A percentile compares a stretch with the other conserved stretches of the same genome.
phyloP scores from a whole-genome alignment of 179 eudicot genomes.

The Actinidia polygama region DNA sequence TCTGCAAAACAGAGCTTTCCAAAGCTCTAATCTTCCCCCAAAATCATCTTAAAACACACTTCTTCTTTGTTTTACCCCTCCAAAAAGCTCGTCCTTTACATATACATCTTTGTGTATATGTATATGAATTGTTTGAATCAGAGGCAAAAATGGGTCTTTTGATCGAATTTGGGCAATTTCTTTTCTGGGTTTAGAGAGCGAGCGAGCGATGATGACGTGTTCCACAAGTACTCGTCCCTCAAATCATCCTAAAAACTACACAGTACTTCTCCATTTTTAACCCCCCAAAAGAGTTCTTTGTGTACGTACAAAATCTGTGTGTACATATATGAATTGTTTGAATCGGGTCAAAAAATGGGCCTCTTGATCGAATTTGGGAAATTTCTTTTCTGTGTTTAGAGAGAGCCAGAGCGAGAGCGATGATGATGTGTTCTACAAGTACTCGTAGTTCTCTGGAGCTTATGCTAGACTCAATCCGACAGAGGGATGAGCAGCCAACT shows the following conservation, averaged over 20 bases:
- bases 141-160: neutral
- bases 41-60: neutral
- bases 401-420: neutral
- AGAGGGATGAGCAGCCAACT: slow-evolving; percentile 32
- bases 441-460: slow-evolving; percentile 54
- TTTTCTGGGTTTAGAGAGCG: slow-evolving; percentile 1
- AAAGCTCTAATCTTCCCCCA: slow-evolving; percentile 1
- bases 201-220: slow-evolving; percentile 12
- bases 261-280: neutral
- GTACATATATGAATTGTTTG: neutral
- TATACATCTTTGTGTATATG: neutral
- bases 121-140: neutral
- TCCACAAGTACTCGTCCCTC: slow-evolving; percentile 1
- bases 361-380: neutral
- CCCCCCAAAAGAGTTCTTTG: neutral
- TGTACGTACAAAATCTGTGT: neutral
- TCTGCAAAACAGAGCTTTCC: slow-evolving; percentile 9
- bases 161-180: neutral
- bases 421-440: slow-evolving; percentile 32
- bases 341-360: neutral
- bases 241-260: slow-evolving; percentile 3
- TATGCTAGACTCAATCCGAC: slow-evolving; percentile 45
- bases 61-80: neutral
- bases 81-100: neutral
- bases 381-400: slow-evolving; percentile 4